Percentiles rank a stretch among this genome's conserved stretches.
phyloP scores from a whole-genome alignment of 139 green algal genomes.

The Tetradesmus lagerheimii region DNA sequence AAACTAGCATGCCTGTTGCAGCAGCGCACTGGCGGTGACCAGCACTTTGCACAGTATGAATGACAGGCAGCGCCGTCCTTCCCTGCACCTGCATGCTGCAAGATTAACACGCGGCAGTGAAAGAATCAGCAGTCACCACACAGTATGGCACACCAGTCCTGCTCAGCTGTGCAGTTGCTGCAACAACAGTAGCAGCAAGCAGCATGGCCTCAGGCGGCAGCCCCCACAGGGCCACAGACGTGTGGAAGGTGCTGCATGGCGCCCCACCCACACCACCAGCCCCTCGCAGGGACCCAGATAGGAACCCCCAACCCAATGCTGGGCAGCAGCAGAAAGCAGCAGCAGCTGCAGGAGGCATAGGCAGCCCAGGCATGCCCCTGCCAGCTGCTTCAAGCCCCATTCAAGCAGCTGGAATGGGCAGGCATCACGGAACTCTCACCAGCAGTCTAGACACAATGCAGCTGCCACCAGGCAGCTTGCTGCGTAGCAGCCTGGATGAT shows the following conservation, averaged over 20 bases:
- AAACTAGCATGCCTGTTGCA: too few relatives aligned
- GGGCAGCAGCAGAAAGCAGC: conserved; percentile 40
- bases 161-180: not conserved
- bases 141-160: not conserved
- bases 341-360: not conserved
- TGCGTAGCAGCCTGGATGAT: conserved; percentile 32
- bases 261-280: conserved; percentile 31
- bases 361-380: not conserved
- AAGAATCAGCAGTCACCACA: not conserved
- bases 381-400: not conserved
- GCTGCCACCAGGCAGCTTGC: not conserved
- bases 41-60: too few relatives aligned
- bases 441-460: conserved; percentile 15
- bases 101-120: not conserved
- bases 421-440: not conserved
- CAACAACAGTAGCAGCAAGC: conserved; percentile 17
- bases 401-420: not conserved
- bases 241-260: conserved; percentile 43
- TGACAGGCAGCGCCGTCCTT: too few relatives aligned
- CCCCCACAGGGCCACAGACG: not conserved
- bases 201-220: conserved; percentile 2
- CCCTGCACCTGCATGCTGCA: too few relatives aligned
- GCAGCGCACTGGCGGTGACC: too few relatives aligned
- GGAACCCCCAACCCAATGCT: conserved; percentile 14
- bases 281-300: conserved; percentile 26